Evolutionary conservation across 2,329 filamentous ascomycete genomes (phyloP), one percentile per base, ranked within the genome.

Genomic region (Stemphylium lycopersici): DNA sequence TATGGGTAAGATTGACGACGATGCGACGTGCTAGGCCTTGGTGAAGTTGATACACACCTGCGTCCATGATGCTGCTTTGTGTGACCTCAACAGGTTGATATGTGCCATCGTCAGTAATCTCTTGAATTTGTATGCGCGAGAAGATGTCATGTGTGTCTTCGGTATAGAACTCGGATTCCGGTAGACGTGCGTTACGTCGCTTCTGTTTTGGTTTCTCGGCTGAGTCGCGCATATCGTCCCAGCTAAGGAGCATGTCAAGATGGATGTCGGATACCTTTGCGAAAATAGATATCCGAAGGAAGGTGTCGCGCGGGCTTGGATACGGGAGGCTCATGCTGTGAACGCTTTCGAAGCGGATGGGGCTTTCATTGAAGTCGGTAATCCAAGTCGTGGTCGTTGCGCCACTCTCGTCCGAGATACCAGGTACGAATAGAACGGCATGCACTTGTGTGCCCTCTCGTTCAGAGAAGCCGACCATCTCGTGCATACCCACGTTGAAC

Each of bases 401-500:
- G 7, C 93, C 93, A 55, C 91, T 74, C 41, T 80, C 91, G 71
- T 95, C 93, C 0, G 91, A 93, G 10, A 96, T 84, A 6, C 92
- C 92, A 5, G 95, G 91, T 33, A 99, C 88, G 70, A 96, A 98
- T n/a, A 99, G 85, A 76, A 98, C 93, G 1, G 92, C 95, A 75
- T 99, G 95, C 24, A 99, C 92, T 62, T 96, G 90, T 0, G 91
- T 96, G 12, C 95, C 95, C 78, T 99, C 95, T 58, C 93, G 87
- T 77, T 99, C 95, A 0, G 95, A 90, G 65, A 99, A 99, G 1
- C 95, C 95, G 32, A 95, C 79, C 78, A 99, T 85, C 70, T 98
- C 92, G 69, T 96, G 93, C 91, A 99, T 96, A 29, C 98, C 93
- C 4, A 98, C 93, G 68, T 98, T 99, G 79, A 99, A 99, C 73